phyloP scores from a whole-genome alignment of 2,329 filamentous ascomycete species.

The Fusarium neocosmosporiellum region DNA sequence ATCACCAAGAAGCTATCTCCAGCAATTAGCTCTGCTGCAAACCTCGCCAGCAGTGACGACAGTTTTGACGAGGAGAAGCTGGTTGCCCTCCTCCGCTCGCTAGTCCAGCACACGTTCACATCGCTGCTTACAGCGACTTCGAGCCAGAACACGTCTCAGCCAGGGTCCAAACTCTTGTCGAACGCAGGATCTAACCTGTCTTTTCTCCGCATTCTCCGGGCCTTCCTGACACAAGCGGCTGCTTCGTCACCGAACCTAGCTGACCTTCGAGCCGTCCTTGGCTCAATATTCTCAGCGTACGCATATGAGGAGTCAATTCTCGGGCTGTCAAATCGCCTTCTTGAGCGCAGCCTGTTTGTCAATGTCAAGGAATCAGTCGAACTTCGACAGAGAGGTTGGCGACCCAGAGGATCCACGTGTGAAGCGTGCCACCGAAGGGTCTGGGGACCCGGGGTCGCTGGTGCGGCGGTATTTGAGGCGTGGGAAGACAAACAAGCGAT shows the following conservation, averaged over 20 bases:
- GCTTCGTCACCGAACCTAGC: slow-evolving; percentile 85
- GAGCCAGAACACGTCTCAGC: slow-evolving; percentile 50
- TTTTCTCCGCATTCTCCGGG: slow-evolving; percentile 88
- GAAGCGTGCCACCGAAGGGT: slow-evolving; percentile 84
- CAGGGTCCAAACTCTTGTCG: slow-evolving; percentile 50
- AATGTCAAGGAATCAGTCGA: slow-evolving; percentile 80
- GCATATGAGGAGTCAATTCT: slow-evolving; percentile 94
- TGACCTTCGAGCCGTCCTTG: slow-evolving; percentile 85
- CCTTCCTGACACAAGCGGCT: slow-evolving; percentile 87
- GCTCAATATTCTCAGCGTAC: slow-evolving; percentile 94
- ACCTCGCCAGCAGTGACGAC: slow-evolving; percentile 41
- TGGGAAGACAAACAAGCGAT: slow-evolving; percentile 75
- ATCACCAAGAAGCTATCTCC: slow-evolving; percentile 74
- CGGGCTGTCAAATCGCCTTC: slow-evolving; percentile 82
- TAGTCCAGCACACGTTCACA: slow-evolving; percentile 92
- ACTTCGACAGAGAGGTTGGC: slow-evolving; percentile 87
- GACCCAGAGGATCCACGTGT: slow-evolving; percentile 86
- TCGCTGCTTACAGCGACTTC: slow-evolving; percentile 84
- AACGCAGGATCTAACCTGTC: slow-evolving; percentile 70
- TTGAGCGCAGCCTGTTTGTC: slow-evolving; percentile 90
- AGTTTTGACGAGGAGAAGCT: slow-evolving; percentile 69
- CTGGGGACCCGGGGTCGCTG: slow-evolving; percentile 86
- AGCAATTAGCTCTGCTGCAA: slow-evolving; percentile 55
- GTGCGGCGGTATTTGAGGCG: slow-evolving; percentile 79
- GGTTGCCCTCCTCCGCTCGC: slow-evolving; percentile 74